Evolutionary conservation across 73 alveolate species (phyloP).

Genomic region (Symbiodinium pilosum): DNA sequence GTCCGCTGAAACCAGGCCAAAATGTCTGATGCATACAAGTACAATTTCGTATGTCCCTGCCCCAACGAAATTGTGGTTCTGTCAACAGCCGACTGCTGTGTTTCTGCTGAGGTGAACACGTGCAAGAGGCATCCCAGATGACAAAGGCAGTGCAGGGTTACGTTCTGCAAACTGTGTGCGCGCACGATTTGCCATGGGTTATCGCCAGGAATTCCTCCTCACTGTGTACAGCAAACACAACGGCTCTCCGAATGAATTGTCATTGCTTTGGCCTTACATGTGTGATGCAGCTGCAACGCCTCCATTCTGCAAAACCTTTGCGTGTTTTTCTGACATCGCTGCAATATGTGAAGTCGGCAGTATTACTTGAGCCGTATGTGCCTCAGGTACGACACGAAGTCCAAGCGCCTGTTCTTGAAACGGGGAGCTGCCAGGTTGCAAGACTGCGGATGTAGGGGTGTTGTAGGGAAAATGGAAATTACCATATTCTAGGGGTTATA

Average conservation of each 20-base stretch:
- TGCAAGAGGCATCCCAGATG: constrained; percentile 84
- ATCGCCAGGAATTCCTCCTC: constrained; percentile 46
- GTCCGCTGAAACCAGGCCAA: no score
- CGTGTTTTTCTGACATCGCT: neutral
- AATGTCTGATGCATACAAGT: constrained; percentile 89
- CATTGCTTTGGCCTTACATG: neutral
- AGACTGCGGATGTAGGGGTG: neutral
- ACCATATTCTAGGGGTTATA: no score
- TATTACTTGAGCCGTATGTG: neutral
- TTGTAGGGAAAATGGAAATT: neutral
- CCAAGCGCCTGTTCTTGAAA: constrained; percentile 76
- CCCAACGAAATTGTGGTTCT: neutral
- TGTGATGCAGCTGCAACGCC: no score
- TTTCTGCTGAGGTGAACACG: constrained; percentile 58
- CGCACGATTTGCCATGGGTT: neutral
- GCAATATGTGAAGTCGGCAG: neutral
- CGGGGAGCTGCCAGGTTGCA: constrained; percentile 36
- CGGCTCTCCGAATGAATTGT: constrained; percentile 64
- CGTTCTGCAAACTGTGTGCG: neutral
- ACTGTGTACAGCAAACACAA: constrained; percentile 83
- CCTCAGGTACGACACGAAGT: constrained; percentile 72
- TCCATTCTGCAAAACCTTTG: neutral
- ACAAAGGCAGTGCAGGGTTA: constrained; percentile 41
- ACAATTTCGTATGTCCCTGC: constrained; percentile 48
- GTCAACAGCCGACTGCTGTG: neutral